Conservation (phyloP, 2,329 filamentous ascomycete species). For the Aspergillus uvarum region DNA sequence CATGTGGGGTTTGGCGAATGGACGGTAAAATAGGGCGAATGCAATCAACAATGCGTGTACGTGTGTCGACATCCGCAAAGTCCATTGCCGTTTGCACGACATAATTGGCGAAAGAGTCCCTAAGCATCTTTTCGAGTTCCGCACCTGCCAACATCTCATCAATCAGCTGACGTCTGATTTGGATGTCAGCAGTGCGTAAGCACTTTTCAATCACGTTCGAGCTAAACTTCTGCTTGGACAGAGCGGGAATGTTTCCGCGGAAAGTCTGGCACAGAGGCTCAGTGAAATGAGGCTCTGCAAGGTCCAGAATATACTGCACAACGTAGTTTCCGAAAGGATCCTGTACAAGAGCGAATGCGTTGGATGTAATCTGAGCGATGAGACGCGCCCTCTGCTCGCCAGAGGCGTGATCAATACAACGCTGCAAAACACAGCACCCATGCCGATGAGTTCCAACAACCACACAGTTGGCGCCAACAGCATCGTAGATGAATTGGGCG, state of each 20-base stretch:
- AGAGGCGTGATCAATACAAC: constrained; percentile 95
- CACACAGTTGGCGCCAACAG: constrained; percentile 82
- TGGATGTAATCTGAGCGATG: constrained; percentile 80
- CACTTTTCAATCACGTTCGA: constrained; percentile 99
- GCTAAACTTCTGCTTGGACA: constrained; percentile 97
- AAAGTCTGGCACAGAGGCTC: constrained; percentile 84
- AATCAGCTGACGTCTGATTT: constrained; percentile 77
- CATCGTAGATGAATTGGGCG: constrained; percentile 95
- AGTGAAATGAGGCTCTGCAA: constrained; percentile 84
- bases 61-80: constrained; percentile 71
- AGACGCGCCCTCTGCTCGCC: constrained; percentile 85
- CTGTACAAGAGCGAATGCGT: constrained; percentile 86
- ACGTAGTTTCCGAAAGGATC: constrained; percentile 99
- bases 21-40: constrained; percentile 81
- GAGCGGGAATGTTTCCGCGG: constrained; percentile 65
- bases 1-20: constrained; percentile 89
- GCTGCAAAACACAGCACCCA: constrained; percentile 95
- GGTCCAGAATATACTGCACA: constrained; percentile 95
- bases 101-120: constrained; percentile 95
- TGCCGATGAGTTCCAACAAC: constrained; percentile 95
- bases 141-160: constrained; percentile 72
- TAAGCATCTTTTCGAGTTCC: constrained; percentile 84
- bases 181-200: constrained; percentile 74
- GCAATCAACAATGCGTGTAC: constrained; percentile 73
- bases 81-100: constrained; percentile 96